Conservation (phyloP, 805 yeast genomes). For the Ogataea methanolica region DNA sequence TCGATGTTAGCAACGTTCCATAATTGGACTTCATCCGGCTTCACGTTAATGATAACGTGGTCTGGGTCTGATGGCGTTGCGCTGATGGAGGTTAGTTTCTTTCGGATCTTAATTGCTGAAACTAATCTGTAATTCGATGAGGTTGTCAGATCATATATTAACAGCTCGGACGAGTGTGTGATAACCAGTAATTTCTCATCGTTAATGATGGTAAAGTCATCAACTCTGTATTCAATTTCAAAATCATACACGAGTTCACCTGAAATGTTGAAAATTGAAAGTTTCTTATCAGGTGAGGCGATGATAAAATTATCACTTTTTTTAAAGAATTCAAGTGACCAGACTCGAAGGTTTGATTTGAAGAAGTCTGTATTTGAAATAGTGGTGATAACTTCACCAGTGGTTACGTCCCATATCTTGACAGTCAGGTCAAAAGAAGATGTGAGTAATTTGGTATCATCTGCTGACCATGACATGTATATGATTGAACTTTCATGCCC, state of each 20-base stretch:
- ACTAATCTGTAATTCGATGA: conserved; percentile 26
- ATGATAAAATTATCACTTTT: conserved; percentile 45
- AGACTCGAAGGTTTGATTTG: conserved; percentile 29
- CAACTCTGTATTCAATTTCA: conserved; percentile 41
- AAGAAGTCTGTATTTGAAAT: conserved; percentile 18
- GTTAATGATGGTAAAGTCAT: conserved; percentile 63
- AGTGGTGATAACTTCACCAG: conserved; percentile 26
- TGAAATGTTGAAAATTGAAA: conserved; percentile 41
- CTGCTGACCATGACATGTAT: conserved; percentile 72
- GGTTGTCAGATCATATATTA: conserved; percentile 47
- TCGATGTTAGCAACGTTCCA: conserved; percentile 68
- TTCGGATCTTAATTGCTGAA: conserved; percentile 41
- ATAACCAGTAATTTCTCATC: conserved; percentile 62
- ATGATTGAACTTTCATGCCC: conserved; percentile 54
- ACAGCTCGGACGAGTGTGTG: conserved; percentile 56
- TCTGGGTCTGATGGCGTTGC: conserved; percentile 50
- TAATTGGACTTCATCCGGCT: conserved; percentile 72
- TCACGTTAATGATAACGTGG: conserved; percentile 53
- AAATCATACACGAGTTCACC: conserved; percentile 24
- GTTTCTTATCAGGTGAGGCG: conserved; percentile 73
- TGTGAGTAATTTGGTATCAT: conserved; percentile 60
- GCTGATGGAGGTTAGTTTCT: conserved; percentile 60
- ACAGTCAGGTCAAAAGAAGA: conserved; percentile 71
- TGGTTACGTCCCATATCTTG: conserved; percentile 59
- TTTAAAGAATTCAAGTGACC: conserved; percentile 68